Conservation (phyloP, 2,329 filamentous ascomycete species). For the Lasiodiplodia sp. region DNA sequence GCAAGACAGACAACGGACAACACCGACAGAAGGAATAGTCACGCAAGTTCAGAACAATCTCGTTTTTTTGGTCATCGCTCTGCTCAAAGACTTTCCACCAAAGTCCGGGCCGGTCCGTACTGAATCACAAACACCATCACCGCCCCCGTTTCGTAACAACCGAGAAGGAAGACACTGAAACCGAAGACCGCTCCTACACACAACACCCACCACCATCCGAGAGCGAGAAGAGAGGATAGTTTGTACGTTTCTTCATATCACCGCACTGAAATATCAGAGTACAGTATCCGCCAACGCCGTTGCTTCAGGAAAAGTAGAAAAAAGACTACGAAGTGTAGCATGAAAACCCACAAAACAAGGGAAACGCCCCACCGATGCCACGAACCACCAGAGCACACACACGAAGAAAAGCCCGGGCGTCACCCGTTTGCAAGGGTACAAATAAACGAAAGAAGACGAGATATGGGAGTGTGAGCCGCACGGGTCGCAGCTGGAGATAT, state of each 20-base stretch:
- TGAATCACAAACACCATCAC: not conserved
- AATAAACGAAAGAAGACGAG: constrained; percentile 15
- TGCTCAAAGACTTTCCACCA: not conserved
- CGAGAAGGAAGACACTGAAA: not conserved
- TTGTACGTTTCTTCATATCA: constrained; percentile 10
- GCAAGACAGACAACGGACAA: not conserved
- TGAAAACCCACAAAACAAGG: not conserved
- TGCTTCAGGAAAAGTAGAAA: not conserved
- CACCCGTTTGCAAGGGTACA: not conserved
- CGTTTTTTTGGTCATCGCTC: not conserved
- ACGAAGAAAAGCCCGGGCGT: not conserved
- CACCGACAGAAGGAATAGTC: not conserved
- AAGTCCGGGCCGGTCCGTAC: not conserved
- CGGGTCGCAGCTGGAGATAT: constrained; percentile 21
- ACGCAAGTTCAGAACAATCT: not conserved
- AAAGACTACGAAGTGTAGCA: not conserved
- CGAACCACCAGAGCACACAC: not conserved
- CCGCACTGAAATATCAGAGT: not conserved
- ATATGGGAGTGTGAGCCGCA: not conserved
- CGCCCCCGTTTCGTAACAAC: not conserved
- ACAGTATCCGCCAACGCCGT: constrained; percentile 13
- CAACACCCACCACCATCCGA: not conserved
- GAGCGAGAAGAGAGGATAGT: not conserved
- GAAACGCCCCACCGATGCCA: constrained; percentile 19
- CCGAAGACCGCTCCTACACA: not conserved